Evolutionary conservation across 2,329 filamentous ascomycete species (phyloP).

Genomic region (Sclerotinia subarctica): DNA sequence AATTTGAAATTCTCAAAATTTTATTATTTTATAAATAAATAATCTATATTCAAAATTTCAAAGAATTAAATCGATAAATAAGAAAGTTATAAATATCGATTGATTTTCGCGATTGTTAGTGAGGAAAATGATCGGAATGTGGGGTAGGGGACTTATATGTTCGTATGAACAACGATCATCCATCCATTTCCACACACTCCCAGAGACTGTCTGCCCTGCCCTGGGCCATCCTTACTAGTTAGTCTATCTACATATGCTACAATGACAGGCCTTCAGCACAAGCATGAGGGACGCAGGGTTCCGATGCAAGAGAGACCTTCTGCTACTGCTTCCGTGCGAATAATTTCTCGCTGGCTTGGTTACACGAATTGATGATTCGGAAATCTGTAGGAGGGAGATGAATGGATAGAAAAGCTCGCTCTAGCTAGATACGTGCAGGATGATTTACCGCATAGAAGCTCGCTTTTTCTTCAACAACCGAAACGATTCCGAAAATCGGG

Average conservation of each 20-base stretch:
- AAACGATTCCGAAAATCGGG: not conserved
- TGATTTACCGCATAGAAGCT: not conserved
- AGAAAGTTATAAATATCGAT: too few species aligned
- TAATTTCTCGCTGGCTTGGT: not conserved
- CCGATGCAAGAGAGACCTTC: slow-evolving; percentile 23
- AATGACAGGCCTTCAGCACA: slow-evolving; percentile 27
- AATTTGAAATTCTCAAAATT: too few species aligned
- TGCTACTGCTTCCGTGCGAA: slow-evolving; percentile 4
- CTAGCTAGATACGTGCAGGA: not conserved
- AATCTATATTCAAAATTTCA: too few species aligned
- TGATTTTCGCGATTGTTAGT: too few species aligned
- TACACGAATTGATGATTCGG: not conserved
- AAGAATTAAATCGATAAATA: too few species aligned
- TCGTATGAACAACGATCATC: too few species aligned
- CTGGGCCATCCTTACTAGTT: slow-evolving; percentile 22
- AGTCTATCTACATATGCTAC: slow-evolving; percentile 18
- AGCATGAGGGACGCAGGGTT: slow-evolving; percentile 27
- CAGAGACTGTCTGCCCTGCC: not conserved
- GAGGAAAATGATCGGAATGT: too few species aligned
- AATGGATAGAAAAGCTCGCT: not conserved
- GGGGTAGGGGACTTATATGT: too few species aligned
- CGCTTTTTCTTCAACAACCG: not conserved
- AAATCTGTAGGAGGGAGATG: not conserved
- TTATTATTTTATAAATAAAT: too few species aligned
- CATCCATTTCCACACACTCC: too few species aligned